Conservation (phyloP, 805 yeast species). For the Torulaspora gathmanii region DNA sequence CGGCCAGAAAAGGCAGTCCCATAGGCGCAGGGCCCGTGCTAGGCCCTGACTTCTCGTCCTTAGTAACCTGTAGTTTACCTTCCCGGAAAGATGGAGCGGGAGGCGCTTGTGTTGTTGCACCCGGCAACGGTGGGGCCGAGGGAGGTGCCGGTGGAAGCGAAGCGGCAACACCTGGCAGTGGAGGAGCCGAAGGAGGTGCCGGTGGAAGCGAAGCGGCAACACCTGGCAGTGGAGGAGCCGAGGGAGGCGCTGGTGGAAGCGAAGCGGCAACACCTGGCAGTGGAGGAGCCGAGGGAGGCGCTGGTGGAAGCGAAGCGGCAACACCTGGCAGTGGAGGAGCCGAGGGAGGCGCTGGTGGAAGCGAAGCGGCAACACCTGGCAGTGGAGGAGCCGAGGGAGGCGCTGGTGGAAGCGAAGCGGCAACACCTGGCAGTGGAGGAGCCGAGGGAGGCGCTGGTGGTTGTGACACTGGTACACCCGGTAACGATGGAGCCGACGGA, state of each 20-base stretch:
- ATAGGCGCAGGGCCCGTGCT: constrained; percentile 29
- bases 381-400: constrained; percentile 13
- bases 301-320: constrained; percentile 9
- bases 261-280: constrained; percentile 17
- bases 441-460: constrained; percentile 22
- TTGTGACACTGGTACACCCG: neutral
- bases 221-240: constrained; percentile 21
- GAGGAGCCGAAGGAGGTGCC: constrained; percentile 15
- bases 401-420: constrained; percentile 16
- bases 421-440: constrained; percentile 17
- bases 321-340: constrained; percentile 20
- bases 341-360: constrained; percentile 20
- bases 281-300: constrained; percentile 11
- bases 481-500: constrained; percentile 10
- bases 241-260: constrained; percentile 11
- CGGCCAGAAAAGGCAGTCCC: constrained; percentile 49
- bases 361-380: neutral
- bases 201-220: constrained; percentile 14
- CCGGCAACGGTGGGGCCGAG: constrained; percentile 15
- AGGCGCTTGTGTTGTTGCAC: constrained; percentile 16
- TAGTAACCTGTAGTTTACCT: neutral
- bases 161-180: neutral
- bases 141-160: constrained; percentile 5
- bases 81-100: constrained; percentile 2
- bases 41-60: constrained; percentile 8